A percentile compares a stretch with the other conserved stretches of the same genome.
phyloP scores from a whole-genome alignment of 2,329 filamentous ascomycete species.

The Cadophora gregata region DNA sequence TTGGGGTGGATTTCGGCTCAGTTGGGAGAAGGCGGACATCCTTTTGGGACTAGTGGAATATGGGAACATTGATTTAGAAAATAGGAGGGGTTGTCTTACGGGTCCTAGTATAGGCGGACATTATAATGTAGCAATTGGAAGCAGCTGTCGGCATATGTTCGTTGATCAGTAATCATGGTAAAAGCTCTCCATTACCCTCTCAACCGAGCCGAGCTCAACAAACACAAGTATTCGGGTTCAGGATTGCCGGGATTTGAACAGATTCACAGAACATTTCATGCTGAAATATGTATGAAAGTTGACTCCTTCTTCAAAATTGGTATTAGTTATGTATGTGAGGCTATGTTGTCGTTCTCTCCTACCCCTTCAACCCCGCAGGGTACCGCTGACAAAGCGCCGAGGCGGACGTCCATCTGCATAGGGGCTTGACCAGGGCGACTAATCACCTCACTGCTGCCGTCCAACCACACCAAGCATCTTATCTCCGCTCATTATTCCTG shows the following conservation, averaged over 20 bases:
- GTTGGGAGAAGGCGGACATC: slow-evolving; percentile 6
- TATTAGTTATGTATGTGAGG: not conserved
- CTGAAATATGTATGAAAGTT: not conserved
- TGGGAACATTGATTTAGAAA: not conserved
- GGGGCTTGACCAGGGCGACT: slow-evolving; percentile 3
- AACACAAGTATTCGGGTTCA: too few species aligned
- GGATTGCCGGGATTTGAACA: not conserved
- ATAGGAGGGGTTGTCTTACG: too few species aligned
- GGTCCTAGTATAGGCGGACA: too few species aligned
- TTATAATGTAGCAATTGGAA: too few species aligned
- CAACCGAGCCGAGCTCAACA: not conserved
- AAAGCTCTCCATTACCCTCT: not conserved
- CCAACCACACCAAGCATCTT: not conserved
- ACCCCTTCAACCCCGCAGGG: slow-evolving; percentile 12
- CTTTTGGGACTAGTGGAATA: not conserved
- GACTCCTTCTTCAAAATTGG: not conserved
- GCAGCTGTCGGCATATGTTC: not conserved
- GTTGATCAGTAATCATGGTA: not conserved
- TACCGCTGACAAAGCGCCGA: not conserved
- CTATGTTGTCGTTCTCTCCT: not conserved
- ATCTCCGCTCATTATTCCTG: not conserved
- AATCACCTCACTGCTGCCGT: not conserved
- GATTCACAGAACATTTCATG: not conserved
- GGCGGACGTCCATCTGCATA: not conserved
- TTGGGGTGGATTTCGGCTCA: slow-evolving; percentile 31